Conservation (phyloP, 495 filamentous ascomycete species). For the Chaetomium fimeti region DNA sequence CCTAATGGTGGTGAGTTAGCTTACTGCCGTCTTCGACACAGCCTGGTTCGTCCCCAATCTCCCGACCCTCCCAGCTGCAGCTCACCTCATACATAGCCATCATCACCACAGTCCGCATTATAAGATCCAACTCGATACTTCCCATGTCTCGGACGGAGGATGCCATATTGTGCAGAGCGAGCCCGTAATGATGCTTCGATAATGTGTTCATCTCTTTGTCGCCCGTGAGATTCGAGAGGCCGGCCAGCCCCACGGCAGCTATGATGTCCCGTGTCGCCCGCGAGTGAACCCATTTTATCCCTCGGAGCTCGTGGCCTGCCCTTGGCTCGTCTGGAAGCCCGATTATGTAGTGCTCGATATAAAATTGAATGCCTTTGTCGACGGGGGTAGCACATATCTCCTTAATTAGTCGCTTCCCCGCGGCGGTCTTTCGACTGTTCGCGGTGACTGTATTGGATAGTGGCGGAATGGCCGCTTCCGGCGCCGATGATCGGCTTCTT, state of each 20-base stretch:
- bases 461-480: constrained; percentile 17
- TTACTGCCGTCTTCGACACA: neutral
- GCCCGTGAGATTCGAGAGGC: constrained; percentile 45
- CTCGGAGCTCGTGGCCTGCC: constrained; percentile 32
- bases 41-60: no score
- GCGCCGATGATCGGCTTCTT: constrained; percentile 13
- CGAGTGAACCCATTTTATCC: constrained; percentile 30
- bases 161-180: constrained; percentile 41
- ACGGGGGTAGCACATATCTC: constrained; percentile 34
- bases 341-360: constrained; percentile 48
- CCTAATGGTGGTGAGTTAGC: constrained; percentile 15
- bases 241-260: constrained; percentile 48
- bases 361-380: constrained; percentile 49
- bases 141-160: constrained; percentile 34
- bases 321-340: constrained; percentile 49
- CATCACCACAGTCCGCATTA: constrained; percentile 42
- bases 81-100: constrained; percentile 51
- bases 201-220: constrained; percentile 42
- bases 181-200: constrained; percentile 45
- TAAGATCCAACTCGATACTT: constrained; percentile 30
- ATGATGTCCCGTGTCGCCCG: constrained; percentile 41
- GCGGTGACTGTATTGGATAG: neutral
- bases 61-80: neutral
- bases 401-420: constrained; percentile 16
- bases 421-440: neutral